Percentiles rank a stretch among this genome's conserved stretches.
Evolutionary conservation across 805 yeast species (phyloP).

Genomic region (Myxozyma mucilagina): DNA sequence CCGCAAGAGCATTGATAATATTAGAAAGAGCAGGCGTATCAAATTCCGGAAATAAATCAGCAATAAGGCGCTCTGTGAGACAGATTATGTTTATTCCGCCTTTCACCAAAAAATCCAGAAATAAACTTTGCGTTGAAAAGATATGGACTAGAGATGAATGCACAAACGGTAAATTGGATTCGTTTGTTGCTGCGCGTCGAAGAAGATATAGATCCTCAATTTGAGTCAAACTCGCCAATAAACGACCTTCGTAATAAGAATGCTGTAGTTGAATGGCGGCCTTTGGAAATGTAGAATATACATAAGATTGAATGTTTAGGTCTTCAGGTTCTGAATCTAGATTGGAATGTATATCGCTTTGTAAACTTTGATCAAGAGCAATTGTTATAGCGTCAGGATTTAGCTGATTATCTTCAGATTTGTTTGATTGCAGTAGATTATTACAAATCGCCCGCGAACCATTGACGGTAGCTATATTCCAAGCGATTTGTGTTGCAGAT

Average conservation of each 20-base stretch:
- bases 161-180: conserved; percentile 10
- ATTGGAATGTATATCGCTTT: not conserved
- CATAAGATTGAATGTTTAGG: not conserved
- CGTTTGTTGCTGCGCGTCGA: conserved; percentile 3
- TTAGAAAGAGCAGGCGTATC: conserved; percentile 8
- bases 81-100: not conserved
- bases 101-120: not conserved
- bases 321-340: not conserved
- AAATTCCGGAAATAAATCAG: not conserved
- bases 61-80: not conserved
- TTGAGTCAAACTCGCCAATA: not conserved
- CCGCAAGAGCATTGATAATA: conserved; percentile 8
- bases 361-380: too few species aligned
- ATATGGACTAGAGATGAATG: conserved; percentile 3
- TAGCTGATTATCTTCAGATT: not conserved
- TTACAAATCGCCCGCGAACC: conserved; percentile 8
- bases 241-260: conserved; percentile 3
- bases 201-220: conserved; percentile 21
- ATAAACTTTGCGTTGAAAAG: conserved; percentile 5
- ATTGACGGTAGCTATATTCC: conserved; percentile 8
- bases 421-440: not conserved
- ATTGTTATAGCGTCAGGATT: too few species aligned
- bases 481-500: conserved; percentile 19
- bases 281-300: not conserved
- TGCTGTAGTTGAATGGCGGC: not conserved